Evolutionary conservation across 768 basidiomycete genomes (phyloP), one percentile per base, ranked within the genome.

Genomic region (Calocybe gangraenosa): DNA sequence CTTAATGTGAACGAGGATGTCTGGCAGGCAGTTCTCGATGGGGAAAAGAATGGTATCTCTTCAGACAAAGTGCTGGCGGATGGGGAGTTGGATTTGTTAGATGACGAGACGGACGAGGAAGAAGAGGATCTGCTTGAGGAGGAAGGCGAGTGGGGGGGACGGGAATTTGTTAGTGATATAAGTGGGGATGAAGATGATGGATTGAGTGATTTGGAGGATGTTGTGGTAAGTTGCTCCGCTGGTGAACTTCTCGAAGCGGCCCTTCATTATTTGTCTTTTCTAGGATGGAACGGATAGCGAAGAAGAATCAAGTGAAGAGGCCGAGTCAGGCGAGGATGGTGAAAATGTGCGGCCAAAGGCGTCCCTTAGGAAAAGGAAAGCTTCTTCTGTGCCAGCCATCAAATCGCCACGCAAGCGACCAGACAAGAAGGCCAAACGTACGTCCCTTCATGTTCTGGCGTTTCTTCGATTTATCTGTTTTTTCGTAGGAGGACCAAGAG

Each of bases 1-100:
- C 77, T 99, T 35, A 98, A 99, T 64, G 94, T 99, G 47, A 98
- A 99, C 65, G 96, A 99, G 67, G 83, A 74, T 33, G 93, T 98
- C 7, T 98, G 96, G 96, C 81, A 84, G 52, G 83, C 89, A 2
- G 85, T 99, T 42, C 69, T 98, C 33, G 91, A 96, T 58, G 75
- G 82, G 37, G 92, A 96, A 56, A 77, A 79, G 54, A 65, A 67
- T 48, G 71, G 74, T 68, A 74, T n/a, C 13, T 6, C 7, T 14
- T 14, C 73, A 39, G 78, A 82, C 35, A 70, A 70, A 28, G 74
- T 72, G 47, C 66, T 69, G 17, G 72, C 72, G 38, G 66, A 75
- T 39, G 72, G 73, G 39, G 77, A 71, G 37, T 67, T 78, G 37
- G 73, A 74, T 13, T 74, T 64, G 58, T 70, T 76, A 40, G 80